A percentile compares a stretch with the other conserved stretches of the same genome.
Evolutionary conservation across 495 filamentous ascomycete genomes (phyloP).

Genomic region (Cercophora samala): DNA sequence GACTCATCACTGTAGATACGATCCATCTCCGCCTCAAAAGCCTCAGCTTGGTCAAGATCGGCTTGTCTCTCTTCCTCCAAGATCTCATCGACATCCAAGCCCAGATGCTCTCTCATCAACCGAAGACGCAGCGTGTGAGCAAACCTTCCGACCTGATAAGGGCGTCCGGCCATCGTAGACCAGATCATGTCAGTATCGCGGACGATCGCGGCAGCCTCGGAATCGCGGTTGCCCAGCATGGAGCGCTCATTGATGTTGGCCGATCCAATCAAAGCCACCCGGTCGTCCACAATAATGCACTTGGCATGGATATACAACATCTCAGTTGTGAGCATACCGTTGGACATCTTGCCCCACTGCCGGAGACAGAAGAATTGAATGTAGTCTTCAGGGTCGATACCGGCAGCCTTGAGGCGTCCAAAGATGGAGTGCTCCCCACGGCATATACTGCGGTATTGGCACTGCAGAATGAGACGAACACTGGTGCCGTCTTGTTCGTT

Average conservation of each 20-base stretch:
- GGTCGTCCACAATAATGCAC: slow-evolving; percentile 93
- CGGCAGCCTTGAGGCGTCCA: slow-evolving; percentile 70
- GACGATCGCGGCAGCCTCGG: slow-evolving; percentile 86
- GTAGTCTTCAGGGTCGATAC: slow-evolving; percentile 94
- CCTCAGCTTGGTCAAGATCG: slow-evolving; percentile 48
- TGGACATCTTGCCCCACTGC: slow-evolving; percentile 89
- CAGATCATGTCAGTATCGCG: slow-evolving; percentile 91
- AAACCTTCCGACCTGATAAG: slow-evolving; percentile 87
- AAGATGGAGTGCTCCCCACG: slow-evolving; percentile 93
- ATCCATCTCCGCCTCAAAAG: slow-evolving; percentile 53
- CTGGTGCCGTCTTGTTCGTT: slow-evolving; percentile 91
- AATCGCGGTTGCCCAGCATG: slow-evolving; percentile 88
- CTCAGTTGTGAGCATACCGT: slow-evolving; percentile 80
- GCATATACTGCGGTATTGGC: slow-evolving; percentile 95
- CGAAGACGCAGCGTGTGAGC: slow-evolving; percentile 90
- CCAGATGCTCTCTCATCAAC: slow-evolving; percentile 95
- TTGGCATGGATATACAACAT: slow-evolving; percentile 99
- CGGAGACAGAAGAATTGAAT: slow-evolving; percentile 93
- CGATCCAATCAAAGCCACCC: slow-evolving; percentile 90
- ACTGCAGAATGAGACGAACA: slow-evolving; percentile 94
- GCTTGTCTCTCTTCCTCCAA: slow-evolving; percentile 71
- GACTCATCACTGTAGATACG: slow-evolving; percentile 46
- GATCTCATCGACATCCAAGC: slow-evolving; percentile 88
- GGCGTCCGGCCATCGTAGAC: slow-evolving; percentile 85
- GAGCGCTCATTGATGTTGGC: slow-evolving; percentile 99